These are phyloP conservation scores for Penicillium malachiteum DNA, from an alignment of 495 filamentous ascomycete genomes.

Conservation along the genomic window DNA sequence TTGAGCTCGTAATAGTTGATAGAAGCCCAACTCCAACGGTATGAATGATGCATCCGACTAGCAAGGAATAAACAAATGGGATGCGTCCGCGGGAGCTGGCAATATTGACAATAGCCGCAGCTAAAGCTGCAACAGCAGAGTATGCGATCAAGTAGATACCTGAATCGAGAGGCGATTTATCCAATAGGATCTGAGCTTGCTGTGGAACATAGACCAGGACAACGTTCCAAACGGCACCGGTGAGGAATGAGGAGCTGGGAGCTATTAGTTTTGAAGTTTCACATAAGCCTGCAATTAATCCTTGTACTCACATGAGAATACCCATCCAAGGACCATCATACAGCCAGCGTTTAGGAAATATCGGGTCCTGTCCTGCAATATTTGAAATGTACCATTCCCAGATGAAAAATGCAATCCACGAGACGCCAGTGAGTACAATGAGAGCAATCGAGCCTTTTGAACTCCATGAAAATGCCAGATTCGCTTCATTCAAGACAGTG, in stretches of 20 bases:
- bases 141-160: conserved; percentile 60
- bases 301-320: conserved; percentile 27
- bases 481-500: conserved; percentile 58
- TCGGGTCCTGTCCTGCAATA: conserved; percentile 29
- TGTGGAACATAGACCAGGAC: conserved; percentile 58
- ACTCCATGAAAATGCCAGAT: conserved; percentile 43
- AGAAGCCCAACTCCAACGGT: conserved; percentile 52
- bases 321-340: conserved; percentile 34
- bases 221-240: conserved; percentile 56
- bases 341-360: conserved; percentile 38
- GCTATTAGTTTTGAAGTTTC: conserved; percentile 1
- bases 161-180: conserved; percentile 38
- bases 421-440: conserved; percentile 33
- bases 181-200: conserved; percentile 58
- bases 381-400: conserved; percentile 38
- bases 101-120: conserved; percentile 49
- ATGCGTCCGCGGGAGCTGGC: conserved; percentile 40
- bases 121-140: conserved; percentile 44
- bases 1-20: conserved; percentile 35
- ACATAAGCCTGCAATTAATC: no score
- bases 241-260: conserved; percentile 27
- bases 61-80: conserved; percentile 49
- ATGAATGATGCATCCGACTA: conserved; percentile 46
- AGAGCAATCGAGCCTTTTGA: conserved; percentile 44
- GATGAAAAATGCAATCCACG: conserved; percentile 36